Evolutionary conservation across 306 rosid species (phyloP).

Genomic region (Vigna radiata): DNA sequence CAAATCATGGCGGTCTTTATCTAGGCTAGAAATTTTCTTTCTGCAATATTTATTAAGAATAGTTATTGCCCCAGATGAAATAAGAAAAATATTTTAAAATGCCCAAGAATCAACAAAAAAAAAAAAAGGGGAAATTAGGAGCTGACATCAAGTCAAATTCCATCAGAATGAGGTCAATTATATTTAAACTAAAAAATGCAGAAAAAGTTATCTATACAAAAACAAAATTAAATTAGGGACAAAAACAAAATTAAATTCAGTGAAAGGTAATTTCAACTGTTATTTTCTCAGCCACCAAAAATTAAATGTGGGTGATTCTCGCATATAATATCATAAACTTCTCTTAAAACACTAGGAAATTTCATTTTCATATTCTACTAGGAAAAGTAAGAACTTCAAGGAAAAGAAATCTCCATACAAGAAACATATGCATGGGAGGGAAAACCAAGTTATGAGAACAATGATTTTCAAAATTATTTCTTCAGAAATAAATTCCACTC

Average conservation of each 20-base stretch:
- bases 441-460: neutral
- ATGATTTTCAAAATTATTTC: conserved; percentile 11
- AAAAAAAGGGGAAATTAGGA: conserved; percentile 22
- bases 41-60: conserved; percentile 58
- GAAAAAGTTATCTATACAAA: conserved; percentile 6
- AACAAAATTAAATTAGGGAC: conserved; percentile 2
- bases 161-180: neutral
- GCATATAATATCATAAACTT: neutral
- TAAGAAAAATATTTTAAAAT: conserved; percentile 36
- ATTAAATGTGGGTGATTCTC: conserved; percentile 1
- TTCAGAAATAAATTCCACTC: neutral
- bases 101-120: conserved; percentile 31
- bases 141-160: conserved; percentile 24
- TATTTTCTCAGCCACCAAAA: conserved; percentile 15
- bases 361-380: neutral
- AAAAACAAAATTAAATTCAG: neutral
- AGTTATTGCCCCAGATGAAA: neutral
- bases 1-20: conserved; percentile 86
- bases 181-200: neutral
- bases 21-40: conserved; percentile 82
- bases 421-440: neutral
- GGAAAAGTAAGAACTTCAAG: conserved; percentile 17
- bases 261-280: neutral
- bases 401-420: conserved; percentile 6
- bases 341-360: neutral